A percentile compares a stretch with the other conserved stretches of the same genome.
Evolutionary conservation across 495 filamentous ascomycete genomes (phyloP).

Genomic region (Rostrohypoxylon terebratum): DNA sequence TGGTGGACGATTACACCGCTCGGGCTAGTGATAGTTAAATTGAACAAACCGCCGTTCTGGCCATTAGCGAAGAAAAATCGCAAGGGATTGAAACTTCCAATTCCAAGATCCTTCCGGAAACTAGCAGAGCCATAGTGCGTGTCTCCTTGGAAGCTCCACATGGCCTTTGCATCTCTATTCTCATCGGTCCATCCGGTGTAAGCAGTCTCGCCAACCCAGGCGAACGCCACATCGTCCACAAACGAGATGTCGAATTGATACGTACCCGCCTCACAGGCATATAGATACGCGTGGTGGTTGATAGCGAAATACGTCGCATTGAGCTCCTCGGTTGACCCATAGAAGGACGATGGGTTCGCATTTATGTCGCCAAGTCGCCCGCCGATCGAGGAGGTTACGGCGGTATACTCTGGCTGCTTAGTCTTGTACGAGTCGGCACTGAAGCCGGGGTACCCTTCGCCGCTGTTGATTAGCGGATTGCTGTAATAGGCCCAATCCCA

Average conservation of each 20-base stretch:
- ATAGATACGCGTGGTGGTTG: constrained; percentile 40
- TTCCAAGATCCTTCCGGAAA: constrained; percentile 26
- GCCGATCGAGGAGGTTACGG: constrained; percentile 27
- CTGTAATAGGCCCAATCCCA: constrained; percentile 40
- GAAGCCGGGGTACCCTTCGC: constrained; percentile 35
- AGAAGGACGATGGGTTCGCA: constrained; percentile 14
- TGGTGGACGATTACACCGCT: constrained; percentile 34
- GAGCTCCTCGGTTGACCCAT: constrained; percentile 18
- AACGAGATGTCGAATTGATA: constrained; percentile 37
- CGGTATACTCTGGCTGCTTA: constrained; percentile 16
- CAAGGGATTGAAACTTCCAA: constrained; percentile 19
- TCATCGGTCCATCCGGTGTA: constrained; percentile 35
- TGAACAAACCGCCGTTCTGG: constrained; percentile 26
- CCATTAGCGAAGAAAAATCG: constrained; percentile 31
- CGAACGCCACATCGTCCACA: constrained; percentile 32
- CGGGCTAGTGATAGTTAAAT: constrained; percentile 34
- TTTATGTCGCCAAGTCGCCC: constrained; percentile 1
- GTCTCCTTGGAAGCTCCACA: constrained; percentile 28
- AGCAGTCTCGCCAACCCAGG: constrained; percentile 33
- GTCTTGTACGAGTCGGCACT: constrained; percentile 35
- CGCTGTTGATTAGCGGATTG: constrained; percentile 34
- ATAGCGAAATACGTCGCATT: constrained; percentile 34
- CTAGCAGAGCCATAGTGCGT: constrained; percentile 28
- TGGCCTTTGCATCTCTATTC: constrained; percentile 28
- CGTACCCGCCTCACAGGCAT: constrained; percentile 31